Percentiles rank a stretch among this genome's conserved stretches.
phyloP scores from a whole-genome alignment of 371 early-diverging fungal genomes.

The Mucor mucedo region DNA sequence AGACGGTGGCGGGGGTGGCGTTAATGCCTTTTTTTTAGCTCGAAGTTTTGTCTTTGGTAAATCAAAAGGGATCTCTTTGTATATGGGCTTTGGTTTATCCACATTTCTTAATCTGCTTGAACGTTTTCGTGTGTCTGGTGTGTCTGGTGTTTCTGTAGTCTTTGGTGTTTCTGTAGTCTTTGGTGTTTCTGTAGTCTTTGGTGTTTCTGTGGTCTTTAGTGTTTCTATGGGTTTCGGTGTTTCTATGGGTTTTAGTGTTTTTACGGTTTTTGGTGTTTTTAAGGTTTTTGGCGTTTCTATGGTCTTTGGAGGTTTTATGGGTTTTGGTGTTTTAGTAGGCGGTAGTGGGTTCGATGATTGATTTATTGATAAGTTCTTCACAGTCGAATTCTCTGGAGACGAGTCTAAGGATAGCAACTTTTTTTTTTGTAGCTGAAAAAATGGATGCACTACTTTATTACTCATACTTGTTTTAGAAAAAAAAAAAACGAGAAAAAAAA shows the following conservation, averaged over 20 bases:
- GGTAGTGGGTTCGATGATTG: background rate
- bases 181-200: too few species aligned
- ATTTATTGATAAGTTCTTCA: background rate
- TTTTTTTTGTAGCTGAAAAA: constrained; percentile 16
- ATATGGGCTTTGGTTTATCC: background rate
- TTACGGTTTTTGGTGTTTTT: background rate
- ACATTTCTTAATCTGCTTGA: too few species aligned
- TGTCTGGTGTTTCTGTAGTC: too few species aligned
- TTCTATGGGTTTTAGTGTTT: background rate
- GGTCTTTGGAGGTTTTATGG: background rate
- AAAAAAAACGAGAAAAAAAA: background rate
- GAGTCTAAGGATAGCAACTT: background rate
- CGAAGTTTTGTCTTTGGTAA: background rate
- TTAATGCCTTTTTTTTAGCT: background rate
- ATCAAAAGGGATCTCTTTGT: background rate
- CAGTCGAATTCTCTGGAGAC: background rate
- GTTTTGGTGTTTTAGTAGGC: background rate
- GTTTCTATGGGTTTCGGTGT: too few species aligned
- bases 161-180: too few species aligned
- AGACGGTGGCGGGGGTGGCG: background rate
- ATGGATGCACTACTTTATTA: constrained; percentile 20
- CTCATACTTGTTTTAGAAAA: constrained; percentile 1
- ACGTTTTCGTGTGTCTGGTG: too few species aligned
- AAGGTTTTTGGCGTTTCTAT: background rate
- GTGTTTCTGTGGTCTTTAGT: too few species aligned